Evolutionary conservation across 1,284 basidiomycete species (phyloP).

Genomic region (Boletus semigastroideus): DNA sequence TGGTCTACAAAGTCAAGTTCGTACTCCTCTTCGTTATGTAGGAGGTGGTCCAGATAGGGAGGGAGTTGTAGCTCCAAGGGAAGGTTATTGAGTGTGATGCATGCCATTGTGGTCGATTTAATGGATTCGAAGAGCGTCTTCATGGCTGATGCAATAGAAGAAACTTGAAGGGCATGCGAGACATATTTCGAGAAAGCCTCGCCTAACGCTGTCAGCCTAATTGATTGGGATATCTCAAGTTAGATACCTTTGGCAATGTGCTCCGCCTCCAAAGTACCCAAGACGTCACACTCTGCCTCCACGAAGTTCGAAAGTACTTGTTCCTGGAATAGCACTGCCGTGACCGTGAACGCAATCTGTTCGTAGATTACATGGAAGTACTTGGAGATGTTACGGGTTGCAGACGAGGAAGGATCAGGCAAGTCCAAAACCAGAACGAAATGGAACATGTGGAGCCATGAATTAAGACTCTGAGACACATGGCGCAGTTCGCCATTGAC

Average conservation of each 20-base stretch:
- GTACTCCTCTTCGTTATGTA: slow-evolving; percentile 55
- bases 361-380: slow-evolving; percentile 86
- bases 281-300: slow-evolving; percentile 68
- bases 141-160: slow-evolving; percentile 74
- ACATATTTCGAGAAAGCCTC: slow-evolving; percentile 56
- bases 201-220: slow-evolving; percentile 39
- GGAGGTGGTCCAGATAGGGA: slow-evolving; percentile 67
- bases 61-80: slow-evolving; percentile 82
- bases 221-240: neutral
- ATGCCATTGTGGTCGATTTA: slow-evolving; percentile 69
- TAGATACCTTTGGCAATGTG: slow-evolving; percentile 57
- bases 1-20: slow-evolving; percentile 42
- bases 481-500: slow-evolving; percentile 31
- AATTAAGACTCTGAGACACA: slow-evolving; percentile 26
- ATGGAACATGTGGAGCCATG: slow-evolving; percentile 82
- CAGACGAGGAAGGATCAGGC: slow-evolving; percentile 83
- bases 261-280: slow-evolving; percentile 70
- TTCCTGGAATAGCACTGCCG: slow-evolving; percentile 85
- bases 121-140: slow-evolving; percentile 74
- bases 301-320: slow-evolving; percentile 84
- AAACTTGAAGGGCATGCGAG: slow-evolving; percentile 58
- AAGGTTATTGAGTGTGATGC: slow-evolving; percentile 72
- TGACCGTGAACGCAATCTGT: slow-evolving; percentile 83
- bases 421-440: slow-evolving; percentile 86
- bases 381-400: slow-evolving; percentile 69